These are phyloP conservation scores for Simplicillium sp. DNA, from an alignment of 2,329 filamentous ascomycete genomes.

Conservation along the genomic window DNA sequence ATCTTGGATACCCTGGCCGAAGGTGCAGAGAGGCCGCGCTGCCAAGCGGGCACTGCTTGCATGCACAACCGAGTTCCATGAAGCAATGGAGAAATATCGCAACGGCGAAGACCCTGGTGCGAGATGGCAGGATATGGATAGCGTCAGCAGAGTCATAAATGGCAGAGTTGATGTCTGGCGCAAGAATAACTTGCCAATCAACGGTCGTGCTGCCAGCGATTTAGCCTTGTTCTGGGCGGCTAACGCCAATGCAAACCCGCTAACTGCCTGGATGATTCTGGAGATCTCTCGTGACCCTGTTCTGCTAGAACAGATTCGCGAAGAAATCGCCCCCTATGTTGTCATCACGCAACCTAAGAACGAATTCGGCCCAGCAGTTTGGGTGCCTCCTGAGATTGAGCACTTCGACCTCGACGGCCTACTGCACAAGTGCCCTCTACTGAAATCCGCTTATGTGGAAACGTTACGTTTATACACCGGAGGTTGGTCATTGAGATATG, in stretches of 20 bases:
- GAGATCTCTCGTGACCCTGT: constrained; percentile 28
- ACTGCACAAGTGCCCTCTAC: constrained; percentile 23
- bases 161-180: constrained; percentile 19
- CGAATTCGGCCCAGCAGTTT: constrained; percentile 24
- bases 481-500: constrained; percentile 18
- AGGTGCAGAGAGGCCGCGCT: constrained; percentile 19
- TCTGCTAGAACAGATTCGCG: constrained; percentile 25
- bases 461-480: constrained; percentile 28
- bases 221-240: constrained; percentile 26
- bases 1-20: constrained; percentile 21
- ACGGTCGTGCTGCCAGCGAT: constrained; percentile 23
- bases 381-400: constrained; percentile 22
- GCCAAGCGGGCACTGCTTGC: constrained; percentile 18
- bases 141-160: constrained; percentile 22
- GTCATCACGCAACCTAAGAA: constrained; percentile 21
- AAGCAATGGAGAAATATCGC: constrained; percentile 22
- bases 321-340: constrained; percentile 25
- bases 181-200: constrained; percentile 17
- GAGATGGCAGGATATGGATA: constrained; percentile 26
- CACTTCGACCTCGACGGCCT: constrained; percentile 25
- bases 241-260: constrained; percentile 25
- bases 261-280: constrained; percentile 30
- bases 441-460: constrained; percentile 30
- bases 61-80: constrained; percentile 22
- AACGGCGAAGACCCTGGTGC: constrained; percentile 19